A percentile compares a stretch with the other conserved stretches of the same genome.
phyloP scores from a whole-genome alignment of 1,284 basidiomycete species.

The Laetiporus sulphureus region DNA sequence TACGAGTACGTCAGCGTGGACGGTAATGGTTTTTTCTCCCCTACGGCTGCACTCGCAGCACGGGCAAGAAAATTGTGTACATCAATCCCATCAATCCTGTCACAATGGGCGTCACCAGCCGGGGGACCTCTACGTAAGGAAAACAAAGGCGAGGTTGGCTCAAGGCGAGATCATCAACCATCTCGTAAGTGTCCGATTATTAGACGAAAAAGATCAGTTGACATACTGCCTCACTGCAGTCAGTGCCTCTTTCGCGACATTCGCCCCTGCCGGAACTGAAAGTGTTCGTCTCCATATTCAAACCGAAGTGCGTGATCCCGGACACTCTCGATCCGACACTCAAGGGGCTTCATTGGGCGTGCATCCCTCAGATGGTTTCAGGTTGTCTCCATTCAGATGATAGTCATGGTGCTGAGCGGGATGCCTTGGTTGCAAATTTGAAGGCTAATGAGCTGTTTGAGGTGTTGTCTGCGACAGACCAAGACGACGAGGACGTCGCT shows the following conservation, averaged over 20 bases:
- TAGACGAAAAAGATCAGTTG: conserved; percentile 1
- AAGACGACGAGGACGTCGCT: conserved; percentile 36
- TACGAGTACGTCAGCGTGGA: conserved; percentile 58
- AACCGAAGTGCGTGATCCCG: conserved; percentile 66
- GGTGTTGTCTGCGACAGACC: conserved; percentile 12
- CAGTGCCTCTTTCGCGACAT: conserved; percentile 80
- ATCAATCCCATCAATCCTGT: conserved; percentile 78
- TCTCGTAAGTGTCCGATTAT: conserved; percentile 40
- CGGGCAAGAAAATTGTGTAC: conserved; percentile 60
- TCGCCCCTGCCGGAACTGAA: conserved; percentile 82
- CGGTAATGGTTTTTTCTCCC: conserved; percentile 23
- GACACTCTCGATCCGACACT: conserved; percentile 68
- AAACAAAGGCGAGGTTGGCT: conserved; percentile 37
- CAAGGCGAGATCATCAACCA: conserved; percentile 43
- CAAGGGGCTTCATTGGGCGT: conserved; percentile 62
- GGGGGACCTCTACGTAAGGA: conserved; percentile 53
- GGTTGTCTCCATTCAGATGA: conserved; percentile 37
- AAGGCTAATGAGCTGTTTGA: conserved; percentile 11
- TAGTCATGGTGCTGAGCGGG: conserved; percentile 10
- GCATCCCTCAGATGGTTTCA: conserved; percentile 61
- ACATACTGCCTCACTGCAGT: conserved; percentile 45
- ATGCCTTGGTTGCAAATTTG: conserved; percentile 11
- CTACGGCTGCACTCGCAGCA: conserved; percentile 1
- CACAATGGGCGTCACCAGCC: conserved; percentile 52
- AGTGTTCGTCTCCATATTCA: conserved; percentile 73